Conservation (phyloP, 257 asterid genomes). For the Solanum peruvianum region DNA sequence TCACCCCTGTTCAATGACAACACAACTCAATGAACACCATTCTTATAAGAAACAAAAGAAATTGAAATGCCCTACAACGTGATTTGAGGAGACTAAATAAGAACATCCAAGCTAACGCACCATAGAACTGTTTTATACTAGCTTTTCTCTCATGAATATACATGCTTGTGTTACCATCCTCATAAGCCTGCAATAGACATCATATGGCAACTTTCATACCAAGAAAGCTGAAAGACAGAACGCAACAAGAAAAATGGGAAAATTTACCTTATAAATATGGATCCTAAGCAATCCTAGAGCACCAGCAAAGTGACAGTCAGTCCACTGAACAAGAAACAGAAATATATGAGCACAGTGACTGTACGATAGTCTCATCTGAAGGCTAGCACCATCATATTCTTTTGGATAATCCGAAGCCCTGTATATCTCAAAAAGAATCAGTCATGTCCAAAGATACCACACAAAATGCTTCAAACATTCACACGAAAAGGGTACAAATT, state of each 20-base stretch:
- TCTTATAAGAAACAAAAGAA: neutral
- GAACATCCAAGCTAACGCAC: slow-evolving; percentile 26
- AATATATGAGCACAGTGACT: slow-evolving; percentile 85
- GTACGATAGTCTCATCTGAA: slow-evolving; percentile 93
- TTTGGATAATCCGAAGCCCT: slow-evolving; percentile 81
- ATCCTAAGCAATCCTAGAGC: slow-evolving; percentile 76
- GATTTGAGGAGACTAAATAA: neutral
- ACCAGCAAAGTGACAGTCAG: slow-evolving; percentile 86
- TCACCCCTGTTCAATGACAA: slow-evolving; percentile 42
- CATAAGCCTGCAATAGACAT: slow-evolving; percentile 52
- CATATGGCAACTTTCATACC: slow-evolving; percentile 1
- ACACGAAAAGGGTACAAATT: neutral
- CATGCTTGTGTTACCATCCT: slow-evolving; percentile 79
- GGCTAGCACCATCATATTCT: slow-evolving; percentile 66
- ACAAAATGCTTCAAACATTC: neutral
- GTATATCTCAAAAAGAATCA: slow-evolving; percentile 14
- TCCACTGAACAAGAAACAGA: slow-evolving; percentile 84
- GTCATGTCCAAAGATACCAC: neutral
- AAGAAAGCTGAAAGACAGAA: neutral
- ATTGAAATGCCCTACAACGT: neutral
- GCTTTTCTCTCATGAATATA: slow-evolving; percentile 73
- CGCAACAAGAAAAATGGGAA: neutral
- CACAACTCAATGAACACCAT: neutral
- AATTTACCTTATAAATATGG: slow-evolving; percentile 66
- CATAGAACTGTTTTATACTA: slow-evolving; percentile 68